Conservation (phyloP, 208 protist species). For the Herpetomonas muscarum region DNA sequence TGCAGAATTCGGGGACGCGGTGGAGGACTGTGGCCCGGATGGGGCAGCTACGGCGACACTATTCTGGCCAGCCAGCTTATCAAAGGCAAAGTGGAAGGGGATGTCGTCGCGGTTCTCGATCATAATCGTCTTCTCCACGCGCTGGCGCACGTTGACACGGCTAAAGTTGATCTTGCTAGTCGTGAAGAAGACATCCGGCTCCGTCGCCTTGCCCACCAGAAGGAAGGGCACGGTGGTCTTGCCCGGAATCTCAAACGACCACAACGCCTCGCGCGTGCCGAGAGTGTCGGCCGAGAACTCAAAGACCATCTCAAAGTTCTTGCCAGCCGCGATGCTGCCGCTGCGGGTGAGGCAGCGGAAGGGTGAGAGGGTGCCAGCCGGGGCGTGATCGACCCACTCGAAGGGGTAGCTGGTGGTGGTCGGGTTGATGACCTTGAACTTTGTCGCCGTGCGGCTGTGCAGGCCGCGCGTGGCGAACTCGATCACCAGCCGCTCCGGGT, state of each 20-base stretch:
- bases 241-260: conserved; percentile 89
- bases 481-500: conserved; percentile 69
- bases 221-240: conserved; percentile 89
- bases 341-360: conserved; percentile 90
- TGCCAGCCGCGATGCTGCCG: conserved; percentile 81
- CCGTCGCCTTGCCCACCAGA: conserved; percentile 89
- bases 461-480: conserved; percentile 92
- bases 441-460: conserved; percentile 77
- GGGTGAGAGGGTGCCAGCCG: conserved; percentile 32
- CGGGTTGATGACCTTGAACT: conserved; percentile 96
- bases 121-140: conserved; percentile 65
- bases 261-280: conserved; percentile 82
- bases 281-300: conserved; percentile 92
- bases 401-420: conserved; percentile 90
- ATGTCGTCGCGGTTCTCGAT: conserved; percentile 94
- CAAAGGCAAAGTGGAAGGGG: conserved; percentile 92
- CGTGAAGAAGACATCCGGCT: conserved; percentile 92
- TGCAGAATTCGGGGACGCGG: too few species aligned
- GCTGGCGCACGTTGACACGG: conserved; percentile 78
- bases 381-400: conserved; percentile 81
- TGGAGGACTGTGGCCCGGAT: too few species aligned
- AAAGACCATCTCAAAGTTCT: conserved; percentile 93
- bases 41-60: too few species aligned
- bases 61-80: conserved; percentile 38
- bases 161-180: conserved; percentile 91